phyloP scores from a whole-genome alignment of 163 green algal genomes.

The Chlorella variabilis region DNA sequence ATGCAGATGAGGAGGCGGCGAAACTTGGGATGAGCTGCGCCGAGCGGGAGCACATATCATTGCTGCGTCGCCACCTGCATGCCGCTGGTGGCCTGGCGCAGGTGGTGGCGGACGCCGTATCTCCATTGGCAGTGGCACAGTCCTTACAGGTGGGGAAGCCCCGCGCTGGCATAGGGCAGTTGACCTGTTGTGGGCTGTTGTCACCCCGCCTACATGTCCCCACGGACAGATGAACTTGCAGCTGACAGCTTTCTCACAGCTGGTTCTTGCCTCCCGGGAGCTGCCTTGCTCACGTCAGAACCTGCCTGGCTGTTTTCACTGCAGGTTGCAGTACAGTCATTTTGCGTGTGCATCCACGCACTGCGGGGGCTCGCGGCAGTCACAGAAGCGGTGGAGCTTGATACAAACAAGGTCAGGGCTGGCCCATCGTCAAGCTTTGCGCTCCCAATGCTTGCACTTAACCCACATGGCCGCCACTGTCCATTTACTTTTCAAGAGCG shows the following conservation, averaged over 20 bases:
- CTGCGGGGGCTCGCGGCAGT: constrained; percentile 38
- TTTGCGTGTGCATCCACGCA: constrained; percentile 10
- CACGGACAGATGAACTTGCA: too few species aligned
- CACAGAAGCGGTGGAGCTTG: constrained; percentile 42
- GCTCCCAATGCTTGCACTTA: too few species aligned
- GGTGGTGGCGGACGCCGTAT: constrained; percentile 62
- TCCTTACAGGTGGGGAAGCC: constrained; percentile 52
- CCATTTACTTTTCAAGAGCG: too few species aligned
- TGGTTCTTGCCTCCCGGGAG: too few species aligned
- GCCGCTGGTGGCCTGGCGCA: constrained; percentile 62
- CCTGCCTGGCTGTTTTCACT: background rate
- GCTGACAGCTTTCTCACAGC: too few species aligned
- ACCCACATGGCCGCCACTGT: too few species aligned
- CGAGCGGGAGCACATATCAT: constrained; percentile 54
- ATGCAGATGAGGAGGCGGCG: constrained; percentile 13
- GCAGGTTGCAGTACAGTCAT: constrained; percentile 44
- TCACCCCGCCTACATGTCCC: background rate
- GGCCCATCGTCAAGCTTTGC: background rate
- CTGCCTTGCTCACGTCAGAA: background rate
- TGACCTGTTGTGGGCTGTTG: background rate
- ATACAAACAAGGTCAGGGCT: constrained; percentile 26
- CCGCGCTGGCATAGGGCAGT: background rate
- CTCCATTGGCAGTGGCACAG: constrained; percentile 62
- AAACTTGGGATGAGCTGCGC: constrained; percentile 38
- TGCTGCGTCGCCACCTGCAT: constrained; percentile 53